These are phyloP conservation scores for Neofusicoccum umdonicola DNA, from an alignment of 2,329 filamentous ascomycete species.

Conservation along the genomic window DNA sequence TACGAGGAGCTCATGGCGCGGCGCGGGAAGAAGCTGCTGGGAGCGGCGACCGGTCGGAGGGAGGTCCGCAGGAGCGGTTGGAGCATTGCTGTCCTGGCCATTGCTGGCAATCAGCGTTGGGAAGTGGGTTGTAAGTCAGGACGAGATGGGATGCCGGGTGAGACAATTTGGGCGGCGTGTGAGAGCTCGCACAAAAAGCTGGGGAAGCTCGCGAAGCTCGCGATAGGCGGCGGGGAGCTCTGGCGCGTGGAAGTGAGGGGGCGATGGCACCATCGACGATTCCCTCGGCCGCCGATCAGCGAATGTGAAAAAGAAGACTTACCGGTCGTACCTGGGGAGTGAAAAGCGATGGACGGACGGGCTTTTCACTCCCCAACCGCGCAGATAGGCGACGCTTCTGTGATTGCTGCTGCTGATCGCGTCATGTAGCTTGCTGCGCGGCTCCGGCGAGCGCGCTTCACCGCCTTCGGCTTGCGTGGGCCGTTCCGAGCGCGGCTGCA, in stretches of 20 bases:
- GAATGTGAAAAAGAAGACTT: slow-evolving; percentile 4
- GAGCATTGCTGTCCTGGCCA: slow-evolving; percentile 15
- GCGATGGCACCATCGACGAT: slow-evolving; percentile 6
- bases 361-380: neutral
- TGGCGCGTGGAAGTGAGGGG: slow-evolving; percentile 14
- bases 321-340: neutral
- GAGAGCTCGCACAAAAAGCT: neutral
- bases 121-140: neutral
- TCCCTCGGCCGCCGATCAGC: slow-evolving; percentile 8
- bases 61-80: neutral
- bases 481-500: neutral
- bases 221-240: slow-evolving; percentile 11
- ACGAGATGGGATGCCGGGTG: neutral
- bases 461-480: slow-evolving; percentile 13
- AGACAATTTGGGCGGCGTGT: neutral
- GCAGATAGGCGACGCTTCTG: neutral
- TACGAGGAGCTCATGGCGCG: slow-evolving; percentile 29
- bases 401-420: slow-evolving; percentile 14
- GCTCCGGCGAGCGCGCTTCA: neutral
- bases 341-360: neutral
- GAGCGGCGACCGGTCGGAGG: neutral
- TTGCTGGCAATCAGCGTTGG: neutral
- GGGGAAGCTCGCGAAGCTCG: neutral
- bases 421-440: neutral
- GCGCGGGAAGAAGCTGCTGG: slow-evolving; percentile 21